These are phyloP conservation scores for Fomitopsis serialis DNA, from an alignment of 768 basidiomycete genomes.

Conservation along the genomic window DNA sequence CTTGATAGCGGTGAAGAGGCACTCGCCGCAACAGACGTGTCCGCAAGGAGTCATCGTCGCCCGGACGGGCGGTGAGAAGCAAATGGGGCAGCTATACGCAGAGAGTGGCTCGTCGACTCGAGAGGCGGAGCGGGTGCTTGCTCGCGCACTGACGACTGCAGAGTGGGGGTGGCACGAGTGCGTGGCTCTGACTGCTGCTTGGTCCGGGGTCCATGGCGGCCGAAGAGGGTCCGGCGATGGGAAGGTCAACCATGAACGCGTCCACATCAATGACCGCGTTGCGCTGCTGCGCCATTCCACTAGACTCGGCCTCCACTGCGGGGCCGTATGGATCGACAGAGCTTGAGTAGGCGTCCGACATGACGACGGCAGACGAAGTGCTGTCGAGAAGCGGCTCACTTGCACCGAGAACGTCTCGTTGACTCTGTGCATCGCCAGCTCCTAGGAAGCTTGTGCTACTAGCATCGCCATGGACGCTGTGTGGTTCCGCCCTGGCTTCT, in stretches of 20 bases:
- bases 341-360: neutral
- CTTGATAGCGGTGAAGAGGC: conserved; percentile 69
- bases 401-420: too few species aligned
- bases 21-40: conserved; percentile 72
- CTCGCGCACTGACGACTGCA: neutral
- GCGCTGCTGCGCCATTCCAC: neutral
- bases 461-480: too few species aligned
- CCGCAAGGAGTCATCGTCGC: conserved; percentile 79
- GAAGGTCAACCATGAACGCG: neutral
- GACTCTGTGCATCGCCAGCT: too few species aligned
- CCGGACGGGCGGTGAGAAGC: conserved; percentile 69
- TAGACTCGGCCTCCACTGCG: neutral
- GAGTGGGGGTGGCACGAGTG: neutral
- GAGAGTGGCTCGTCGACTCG: conserved; percentile 36
- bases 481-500: too few species aligned
- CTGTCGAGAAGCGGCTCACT: too few species aligned
- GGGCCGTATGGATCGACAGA: neutral
- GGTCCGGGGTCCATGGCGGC: neutral
- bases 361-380: too few species aligned
- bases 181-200: neutral
- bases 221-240: neutral
- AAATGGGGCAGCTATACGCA: conserved; percentile 74
- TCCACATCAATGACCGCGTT: conserved; percentile 4
- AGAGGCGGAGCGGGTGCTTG: neutral
- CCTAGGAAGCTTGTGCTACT: too few species aligned